Base-by-base conservation (phyloP, 192 early-diverging fungal species). In the Phlyctochytrium arcticum region DNA sequence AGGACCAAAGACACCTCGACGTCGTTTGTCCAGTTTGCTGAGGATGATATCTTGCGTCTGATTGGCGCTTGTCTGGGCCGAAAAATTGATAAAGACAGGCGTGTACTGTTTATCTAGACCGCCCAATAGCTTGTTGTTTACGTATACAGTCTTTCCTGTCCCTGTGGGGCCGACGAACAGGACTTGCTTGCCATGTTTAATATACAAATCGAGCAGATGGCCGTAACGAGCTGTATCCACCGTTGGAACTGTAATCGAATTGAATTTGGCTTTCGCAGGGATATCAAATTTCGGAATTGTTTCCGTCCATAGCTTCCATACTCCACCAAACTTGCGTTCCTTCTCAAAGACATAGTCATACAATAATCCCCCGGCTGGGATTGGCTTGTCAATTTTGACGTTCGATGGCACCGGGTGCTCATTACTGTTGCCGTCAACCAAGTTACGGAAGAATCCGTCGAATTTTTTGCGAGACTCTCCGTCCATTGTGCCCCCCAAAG, bases 51-150 rank as follows among this genome's bases (percentile, higher is more conserved):
- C 77, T 60, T 85, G 83, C 10, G 82, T 84, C 66, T 82, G 80
- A 32, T 82, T 81, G 17, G 80, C 80, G 54, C 74, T 79, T 17
- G 83, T 85, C 64, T 85, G 83, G 0, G 83, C 83, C 24, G 83
- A 85, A 62, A 85, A 85, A 57, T 84, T 85, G 72, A 85, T 79
- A 47, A 80, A 81, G 29, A 85, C 78, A n/a, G 80, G 83, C 3
- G 74, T 77, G 69, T 85, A 85, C 54, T 79, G 70, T 35, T 69
- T 64, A 26, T 59, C 55, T 7, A 82, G 69, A 4, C 81, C 79
- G 23, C 69, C 64, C 1, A 84, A 67, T 12, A 85, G 79, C 64
- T 80, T 84, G 66, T 85, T 82, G 61, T 83, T 82, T 44, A 85
- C 68, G 31, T 81, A 82, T 8, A 85, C 83, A 26, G 70, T 69